phyloP scores from a whole-genome alignment of 352 stramenopile species.

The Globisporangium uncinulatum region DNA sequence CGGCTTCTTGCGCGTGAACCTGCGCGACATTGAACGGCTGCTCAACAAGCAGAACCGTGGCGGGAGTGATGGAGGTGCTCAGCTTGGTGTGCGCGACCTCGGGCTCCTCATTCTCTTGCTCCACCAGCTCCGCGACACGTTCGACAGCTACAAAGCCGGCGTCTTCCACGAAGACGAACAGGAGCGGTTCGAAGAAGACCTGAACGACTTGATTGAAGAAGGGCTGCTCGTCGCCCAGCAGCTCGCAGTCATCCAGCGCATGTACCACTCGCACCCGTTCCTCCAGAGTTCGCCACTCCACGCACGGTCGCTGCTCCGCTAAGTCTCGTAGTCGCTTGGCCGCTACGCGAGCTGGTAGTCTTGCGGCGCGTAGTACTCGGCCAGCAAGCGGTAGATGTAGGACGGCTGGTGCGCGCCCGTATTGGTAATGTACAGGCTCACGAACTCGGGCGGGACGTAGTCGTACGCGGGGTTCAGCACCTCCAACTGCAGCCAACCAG shows the following conservation, averaged over 20 bases:
- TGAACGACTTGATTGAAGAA: conserved; percentile 77
- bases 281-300: conserved; percentile 53
- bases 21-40: conserved; percentile 79
- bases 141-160: conserved; percentile 47
- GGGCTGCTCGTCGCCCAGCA: conserved; percentile 73
- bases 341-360: conserved; percentile 87
- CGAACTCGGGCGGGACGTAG: conserved; percentile 96
- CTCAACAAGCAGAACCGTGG: conserved; percentile 77
- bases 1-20: conserved; percentile 67
- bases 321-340: background rate
- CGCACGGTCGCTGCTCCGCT: conserved; percentile 35
- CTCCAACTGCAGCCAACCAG: conserved; percentile 66
- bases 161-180: conserved; percentile 78
- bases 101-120: conserved; percentile 69
- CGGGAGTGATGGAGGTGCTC: conserved; percentile 10
- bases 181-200: conserved; percentile 76
- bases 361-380: conserved; percentile 97
- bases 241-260: conserved; percentile 81
- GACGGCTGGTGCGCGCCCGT: conserved; percentile 97
- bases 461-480: conserved; percentile 97
- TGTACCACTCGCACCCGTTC: conserved; percentile 84
- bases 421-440: conserved; percentile 98
- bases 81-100: conserved; percentile 61
- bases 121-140: conserved; percentile 71
- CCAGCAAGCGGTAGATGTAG: conserved; percentile 98